A percentile compares a stretch with the other conserved stretches of the same genome.
phyloP scores from a whole-genome alignment of 208 protist genomes.

The Trypanosomatidae sp. region DNA sequence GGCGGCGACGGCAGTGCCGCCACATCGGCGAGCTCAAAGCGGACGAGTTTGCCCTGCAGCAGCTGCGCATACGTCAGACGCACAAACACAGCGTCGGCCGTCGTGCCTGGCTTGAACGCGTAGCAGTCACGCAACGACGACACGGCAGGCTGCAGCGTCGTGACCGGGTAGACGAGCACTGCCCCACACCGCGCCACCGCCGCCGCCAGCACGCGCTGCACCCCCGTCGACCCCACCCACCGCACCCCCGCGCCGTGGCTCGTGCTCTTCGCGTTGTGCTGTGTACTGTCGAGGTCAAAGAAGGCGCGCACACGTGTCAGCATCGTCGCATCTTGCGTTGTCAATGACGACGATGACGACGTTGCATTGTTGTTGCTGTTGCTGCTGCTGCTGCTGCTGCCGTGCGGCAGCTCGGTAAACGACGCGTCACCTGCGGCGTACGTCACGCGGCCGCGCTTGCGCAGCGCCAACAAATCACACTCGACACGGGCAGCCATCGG shows the following conservation, averaged over 20 bases:
- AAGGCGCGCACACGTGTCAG: too few relatives aligned
- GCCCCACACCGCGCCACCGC: constrained; percentile 43
- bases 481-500: constrained; percentile 69
- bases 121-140: constrained; percentile 61
- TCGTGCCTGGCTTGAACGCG: constrained; percentile 51
- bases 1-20: constrained; percentile 10
- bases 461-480: constrained; percentile 53
- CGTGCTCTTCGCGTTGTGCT: neutral
- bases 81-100: constrained; percentile 55
- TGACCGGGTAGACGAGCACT: constrained; percentile 48
- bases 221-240: constrained; percentile 41
- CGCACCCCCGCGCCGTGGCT: neutral
- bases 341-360: too few relatives aligned
- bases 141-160: constrained; percentile 22
- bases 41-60: constrained; percentile 74
- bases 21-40: constrained; percentile 37
- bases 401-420: constrained; percentile 7
- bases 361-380: neutral
- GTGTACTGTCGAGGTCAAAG: too few relatives aligned
- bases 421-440: constrained; percentile 38
- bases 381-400: too few relatives aligned
- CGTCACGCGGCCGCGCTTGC: constrained; percentile 25
- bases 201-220: constrained; percentile 62
- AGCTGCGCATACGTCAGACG: constrained; percentile 33
- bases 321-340: too few relatives aligned